Conservation (phyloP, 352 stramenopile genomes). For the Globisporangium okanoganense region DNA sequence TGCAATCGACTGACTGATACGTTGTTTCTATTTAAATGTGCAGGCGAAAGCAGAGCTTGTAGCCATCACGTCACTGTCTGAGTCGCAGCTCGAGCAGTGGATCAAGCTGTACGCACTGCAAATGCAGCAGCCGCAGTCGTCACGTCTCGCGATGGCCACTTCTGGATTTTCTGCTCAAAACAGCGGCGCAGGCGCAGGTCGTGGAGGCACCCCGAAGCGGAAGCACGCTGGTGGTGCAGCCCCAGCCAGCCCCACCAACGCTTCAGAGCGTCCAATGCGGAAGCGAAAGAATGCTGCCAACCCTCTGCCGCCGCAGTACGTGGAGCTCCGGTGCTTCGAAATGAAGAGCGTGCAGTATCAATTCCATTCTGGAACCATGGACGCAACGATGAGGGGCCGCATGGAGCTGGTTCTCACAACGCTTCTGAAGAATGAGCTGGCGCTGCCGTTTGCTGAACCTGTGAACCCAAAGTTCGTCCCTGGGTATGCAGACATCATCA, state of each 20-base stretch:
- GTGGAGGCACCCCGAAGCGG: constrained; percentile 50
- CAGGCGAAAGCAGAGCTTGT: constrained; percentile 45
- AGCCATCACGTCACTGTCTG: constrained; percentile 53
- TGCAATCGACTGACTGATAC: constrained; percentile 9
- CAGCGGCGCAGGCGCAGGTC: constrained; percentile 8
- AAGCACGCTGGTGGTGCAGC: constrained; percentile 32
- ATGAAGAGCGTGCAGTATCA: constrained; percentile 23
- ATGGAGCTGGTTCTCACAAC: constrained; percentile 61
- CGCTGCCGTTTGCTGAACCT: constrained; percentile 58
- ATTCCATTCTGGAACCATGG: constrained; percentile 26
- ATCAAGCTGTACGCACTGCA: constrained; percentile 34
- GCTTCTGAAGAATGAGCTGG: constrained; percentile 63
- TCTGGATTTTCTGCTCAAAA: neutral
- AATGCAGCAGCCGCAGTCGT: constrained; percentile 20
- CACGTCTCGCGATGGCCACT: constrained; percentile 13
- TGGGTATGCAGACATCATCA: constrained; percentile 67
- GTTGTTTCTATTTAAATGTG: neutral
- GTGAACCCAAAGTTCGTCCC: constrained; percentile 68
- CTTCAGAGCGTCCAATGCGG: constrained; percentile 25
- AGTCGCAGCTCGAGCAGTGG: constrained; percentile 67
- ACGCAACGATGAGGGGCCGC: constrained; percentile 48
- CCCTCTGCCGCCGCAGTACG: constrained; percentile 24
- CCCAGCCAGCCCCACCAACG: constrained; percentile 10
- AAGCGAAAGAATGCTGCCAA: constrained; percentile 31
- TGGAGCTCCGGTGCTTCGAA: constrained; percentile 60